Percentiles rank a stretch among this genome's conserved stretches.
Evolutionary conservation across 2,329 filamentous ascomycete species (phyloP).

Genomic region (Cladosporium sp.): DNA sequence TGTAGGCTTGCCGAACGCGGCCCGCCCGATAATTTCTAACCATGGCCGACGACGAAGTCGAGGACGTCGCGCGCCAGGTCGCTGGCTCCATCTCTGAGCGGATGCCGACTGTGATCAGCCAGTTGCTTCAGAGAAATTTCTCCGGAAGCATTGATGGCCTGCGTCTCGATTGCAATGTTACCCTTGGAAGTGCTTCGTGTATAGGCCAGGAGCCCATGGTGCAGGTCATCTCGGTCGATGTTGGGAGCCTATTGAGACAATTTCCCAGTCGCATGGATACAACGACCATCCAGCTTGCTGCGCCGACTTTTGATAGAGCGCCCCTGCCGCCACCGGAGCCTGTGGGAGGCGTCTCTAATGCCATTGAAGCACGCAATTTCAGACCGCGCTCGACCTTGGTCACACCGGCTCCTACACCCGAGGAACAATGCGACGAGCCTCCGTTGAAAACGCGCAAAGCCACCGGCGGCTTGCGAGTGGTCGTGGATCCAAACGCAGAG

Average conservation of each 20-base stretch:
- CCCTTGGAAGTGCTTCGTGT: not conserved
- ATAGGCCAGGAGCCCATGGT: not conserved
- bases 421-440: not conserved
- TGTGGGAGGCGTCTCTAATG: not conserved
- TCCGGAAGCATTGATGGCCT: not conserved
- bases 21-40: too few relatives aligned
- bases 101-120: not conserved
- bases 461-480: conserved; percentile 28
- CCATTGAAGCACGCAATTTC: conserved; percentile 3
- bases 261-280: not conserved
- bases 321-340: not conserved
- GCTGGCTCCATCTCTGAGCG: conserved; percentile 5
- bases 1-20: too few relatives aligned
- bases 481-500: conserved; percentile 13
- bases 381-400: conserved; percentile 2
- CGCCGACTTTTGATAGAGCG: not conserved
- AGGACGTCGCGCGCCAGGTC: conserved; percentile 4
- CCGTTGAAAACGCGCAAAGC: conserved; percentile 39
- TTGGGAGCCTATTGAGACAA: not conserved
- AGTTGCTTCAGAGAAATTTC: not conserved
- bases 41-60: not conserved
- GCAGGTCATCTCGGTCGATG: conserved; percentile 5
- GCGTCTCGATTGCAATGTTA: conserved; percentile 7
- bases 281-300: not conserved
- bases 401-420: conserved; percentile 1